Evolutionary conservation across 306 rosid species (phyloP).

Genomic region (Glycine soja): DNA sequence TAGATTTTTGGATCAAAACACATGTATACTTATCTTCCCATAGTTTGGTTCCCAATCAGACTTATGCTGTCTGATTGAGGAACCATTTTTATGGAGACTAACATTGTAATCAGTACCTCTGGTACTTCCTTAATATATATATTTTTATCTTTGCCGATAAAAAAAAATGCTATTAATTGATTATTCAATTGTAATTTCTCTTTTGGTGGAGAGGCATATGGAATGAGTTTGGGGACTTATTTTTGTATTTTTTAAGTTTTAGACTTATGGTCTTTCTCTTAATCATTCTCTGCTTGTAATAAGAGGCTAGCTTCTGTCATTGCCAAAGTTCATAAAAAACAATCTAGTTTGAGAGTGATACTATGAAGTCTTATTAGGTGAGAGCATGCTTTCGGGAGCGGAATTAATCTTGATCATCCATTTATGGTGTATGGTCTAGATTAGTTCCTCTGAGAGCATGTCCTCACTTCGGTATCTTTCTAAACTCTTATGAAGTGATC

Average conservation of each 20-base stretch:
- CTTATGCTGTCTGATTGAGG: too few relatives aligned
- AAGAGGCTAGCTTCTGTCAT: neutral
- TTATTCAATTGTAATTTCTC: neutral
- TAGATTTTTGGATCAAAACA: too few relatives aligned
- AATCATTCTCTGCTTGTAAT: neutral
- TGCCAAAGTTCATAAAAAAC: neutral
- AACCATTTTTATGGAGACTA: too few relatives aligned
- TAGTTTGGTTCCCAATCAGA: too few relatives aligned
- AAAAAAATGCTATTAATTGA: neutral
- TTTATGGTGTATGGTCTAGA: neutral
- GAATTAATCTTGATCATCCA: neutral
- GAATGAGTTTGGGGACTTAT: constrained; percentile 20
- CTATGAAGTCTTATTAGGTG: neutral
- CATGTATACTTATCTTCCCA: too few relatives aligned
- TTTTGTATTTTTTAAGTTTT: neutral
- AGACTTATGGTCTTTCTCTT: neutral
- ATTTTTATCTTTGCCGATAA: too few relatives aligned
- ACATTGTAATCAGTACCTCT: too few relatives aligned
- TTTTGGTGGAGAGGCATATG: neutral
- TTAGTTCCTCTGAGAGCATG: neutral
- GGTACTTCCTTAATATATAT: too few relatives aligned
- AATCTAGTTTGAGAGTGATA: neutral
- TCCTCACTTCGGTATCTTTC: neutral
- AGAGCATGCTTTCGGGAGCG: neutral
- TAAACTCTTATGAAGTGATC: neutral